phyloP scores from a whole-genome alignment of 768 basidiomycete genomes.

The Lentinula detonsa region DNA sequence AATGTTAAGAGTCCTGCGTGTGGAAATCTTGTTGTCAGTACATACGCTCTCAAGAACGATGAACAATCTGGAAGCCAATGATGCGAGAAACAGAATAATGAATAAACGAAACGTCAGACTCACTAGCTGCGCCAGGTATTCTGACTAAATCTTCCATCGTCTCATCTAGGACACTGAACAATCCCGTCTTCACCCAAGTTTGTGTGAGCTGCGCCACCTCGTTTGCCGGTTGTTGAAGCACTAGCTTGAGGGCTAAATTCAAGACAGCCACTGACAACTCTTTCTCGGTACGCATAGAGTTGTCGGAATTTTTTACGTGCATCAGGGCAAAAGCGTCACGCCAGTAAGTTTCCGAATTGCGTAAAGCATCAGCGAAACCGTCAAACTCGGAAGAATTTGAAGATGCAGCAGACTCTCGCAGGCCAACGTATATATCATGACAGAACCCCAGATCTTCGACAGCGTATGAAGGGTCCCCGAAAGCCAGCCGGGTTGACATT shows the following conservation, averaged over 20 bases:
- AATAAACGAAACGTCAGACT: not conserved
- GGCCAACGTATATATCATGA: not conserved
- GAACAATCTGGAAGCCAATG: no score
- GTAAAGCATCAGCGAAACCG: not conserved
- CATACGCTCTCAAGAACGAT: no score
- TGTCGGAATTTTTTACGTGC: not conserved
- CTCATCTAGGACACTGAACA: not conserved
- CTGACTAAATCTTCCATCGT: not conserved
- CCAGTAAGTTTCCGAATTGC: not conserved
- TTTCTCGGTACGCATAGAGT: not conserved
- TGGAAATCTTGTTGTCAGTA: not conserved
- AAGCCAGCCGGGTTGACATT: not conserved
- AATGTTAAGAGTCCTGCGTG: not conserved
- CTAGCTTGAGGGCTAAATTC: not conserved
- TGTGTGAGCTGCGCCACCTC: not conserved
- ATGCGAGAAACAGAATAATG: no score
- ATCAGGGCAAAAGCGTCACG: not conserved
- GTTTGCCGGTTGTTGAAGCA: not conserved
- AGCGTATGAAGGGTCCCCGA: not conserved
- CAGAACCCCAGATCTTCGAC: not conserved
- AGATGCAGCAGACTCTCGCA: not conserved
- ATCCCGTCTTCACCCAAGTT: not conserved
- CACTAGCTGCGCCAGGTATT: not conserved
- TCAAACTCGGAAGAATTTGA: not conserved
- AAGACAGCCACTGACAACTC: not conserved